Base-by-base conservation (phyloP, 768 basidiomycete genomes). In the Pilatotrama ljubarskyi region DNA sequence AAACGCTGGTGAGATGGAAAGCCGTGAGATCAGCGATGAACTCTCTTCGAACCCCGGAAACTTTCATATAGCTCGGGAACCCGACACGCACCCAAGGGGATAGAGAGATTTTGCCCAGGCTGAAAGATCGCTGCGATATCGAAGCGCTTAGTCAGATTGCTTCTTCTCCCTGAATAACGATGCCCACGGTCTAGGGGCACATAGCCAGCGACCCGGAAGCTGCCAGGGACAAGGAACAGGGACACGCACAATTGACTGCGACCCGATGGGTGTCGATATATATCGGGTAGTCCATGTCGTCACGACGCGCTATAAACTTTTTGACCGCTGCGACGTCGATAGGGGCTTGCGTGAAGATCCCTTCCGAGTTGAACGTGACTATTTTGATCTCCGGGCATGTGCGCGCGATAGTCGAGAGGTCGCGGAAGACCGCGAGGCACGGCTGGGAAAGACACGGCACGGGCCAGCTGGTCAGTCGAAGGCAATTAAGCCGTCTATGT, bases 281-380 rank as follows among this genome's bases (percentile, higher is more conserved):
- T 26, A 70, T 64, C 26, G 71, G 70, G 42, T 68, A 72, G 48
- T 69, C 64, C 68, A 72, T 69, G 55, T 72, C 66, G 38, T 50
- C 43, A 49, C 69, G 64, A 11, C 54, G 43, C 13, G 63, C 49
- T 42, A 72, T 54, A 62, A 72, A 72, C 35, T 47, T 36, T 54
- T 61, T 66, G 51, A 72, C 63, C 6, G 64, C 63, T 25, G 61
- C 44, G 48, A 64, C 59, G 63, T 72, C 66, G 29, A 67, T 68
- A 18, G 64, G 60, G 7, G 66, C 59, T 29, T 66, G 62, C 35
- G 68, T 69, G 67, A 70, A 72, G 44, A 72, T 70, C 17, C 68
- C 69, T 52, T 72, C 71, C 62, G 68, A 60, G 48, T 70, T 70
- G 65, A 67, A 70, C 25, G 68, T 66, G 67, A 70, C 66, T 20